phyloP scores from a whole-genome alignment of 805 yeast species.

The Wilhelminamyces savonicus region DNA sequence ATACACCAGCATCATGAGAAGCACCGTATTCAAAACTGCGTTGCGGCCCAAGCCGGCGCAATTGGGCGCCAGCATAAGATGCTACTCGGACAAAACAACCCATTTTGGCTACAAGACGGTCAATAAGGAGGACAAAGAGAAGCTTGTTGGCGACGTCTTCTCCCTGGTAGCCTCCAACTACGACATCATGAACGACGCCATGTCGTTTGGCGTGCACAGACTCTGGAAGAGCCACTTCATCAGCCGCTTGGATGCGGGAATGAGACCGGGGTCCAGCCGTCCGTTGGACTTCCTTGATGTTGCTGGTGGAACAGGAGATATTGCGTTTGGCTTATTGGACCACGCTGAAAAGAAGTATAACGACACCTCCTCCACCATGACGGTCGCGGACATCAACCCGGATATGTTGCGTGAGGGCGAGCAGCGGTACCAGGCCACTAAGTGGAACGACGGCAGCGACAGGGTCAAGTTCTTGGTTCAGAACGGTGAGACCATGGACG shows the following conservation, averaged over 20 bases:
- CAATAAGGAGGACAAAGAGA: constrained; percentile 71
- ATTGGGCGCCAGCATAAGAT: no score
- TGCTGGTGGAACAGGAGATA: constrained; percentile 99
- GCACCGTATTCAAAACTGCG: no score
- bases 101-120: constrained; percentile 92
- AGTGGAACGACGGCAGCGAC: constrained; percentile 51
- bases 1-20: no score
- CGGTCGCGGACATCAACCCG: constrained; percentile 89
- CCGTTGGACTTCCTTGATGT: constrained; percentile 90
- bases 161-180: constrained; percentile 92
- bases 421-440: constrained; percentile 55
- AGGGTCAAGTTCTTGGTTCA: constrained; percentile 81
- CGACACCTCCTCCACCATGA: constrained; percentile 75
- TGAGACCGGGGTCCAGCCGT: constrained; percentile 71
- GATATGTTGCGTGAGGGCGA: constrained; percentile 95
- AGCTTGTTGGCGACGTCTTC: constrained; percentile 79
- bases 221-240: constrained; percentile 93
- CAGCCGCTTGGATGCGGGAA: constrained; percentile 84
- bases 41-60: no score
- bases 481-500: constrained; percentile 86
- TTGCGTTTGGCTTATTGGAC: constrained; percentile 90
- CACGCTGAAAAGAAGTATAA: constrained; percentile 78
- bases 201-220: constrained; percentile 94
- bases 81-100: constrained; percentile 43
- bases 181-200: constrained; percentile 96